phyloP scores from a whole-genome alignment of 495 filamentous ascomycete species.

The Opeltia flavorubescens region DNA sequence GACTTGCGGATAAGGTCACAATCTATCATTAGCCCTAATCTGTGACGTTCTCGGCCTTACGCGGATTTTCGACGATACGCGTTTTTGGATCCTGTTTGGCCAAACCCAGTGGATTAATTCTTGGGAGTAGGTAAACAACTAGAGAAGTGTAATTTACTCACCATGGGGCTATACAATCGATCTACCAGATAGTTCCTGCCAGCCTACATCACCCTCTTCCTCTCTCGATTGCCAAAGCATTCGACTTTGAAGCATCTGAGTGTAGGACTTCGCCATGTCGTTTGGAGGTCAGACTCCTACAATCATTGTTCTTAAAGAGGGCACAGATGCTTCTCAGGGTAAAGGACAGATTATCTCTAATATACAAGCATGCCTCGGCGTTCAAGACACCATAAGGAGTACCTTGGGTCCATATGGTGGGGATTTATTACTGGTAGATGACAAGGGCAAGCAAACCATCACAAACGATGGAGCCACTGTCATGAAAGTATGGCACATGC shows the following conservation, averaged over 20 bases:
- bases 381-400: conserved; percentile 87
- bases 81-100: too few species aligned
- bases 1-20: too few species aligned
- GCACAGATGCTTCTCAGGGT: conserved; percentile 92
- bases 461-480: conserved; percentile 98
- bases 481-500: conserved; percentile 68
- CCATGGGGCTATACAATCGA: not conserved
- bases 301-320: conserved; percentile 96
- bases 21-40: too few species aligned
- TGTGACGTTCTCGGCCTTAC: too few species aligned
- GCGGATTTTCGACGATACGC: too few species aligned
- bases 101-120: too few species aligned
- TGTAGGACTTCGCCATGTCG: conserved; percentile 45
- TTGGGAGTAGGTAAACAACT: too few species aligned
- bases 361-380: conserved; percentile 96
- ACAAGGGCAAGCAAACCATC: conserved; percentile 89
- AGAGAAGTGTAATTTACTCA: too few species aligned
- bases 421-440: conserved; percentile 88
- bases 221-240: too few species aligned
- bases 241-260: too few species aligned
- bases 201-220: not conserved
- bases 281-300: conserved; percentile 98
- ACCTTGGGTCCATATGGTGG: conserved; percentile 97
- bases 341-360: conserved; percentile 96
- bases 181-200: not conserved